Percentiles rank a stretch among this genome's conserved stretches.
These are phyloP conservation scores for Mortierella claussenii DNA, from an alignment of 192 early-diverging fungal genomes.

Conservation along the genomic window DNA sequence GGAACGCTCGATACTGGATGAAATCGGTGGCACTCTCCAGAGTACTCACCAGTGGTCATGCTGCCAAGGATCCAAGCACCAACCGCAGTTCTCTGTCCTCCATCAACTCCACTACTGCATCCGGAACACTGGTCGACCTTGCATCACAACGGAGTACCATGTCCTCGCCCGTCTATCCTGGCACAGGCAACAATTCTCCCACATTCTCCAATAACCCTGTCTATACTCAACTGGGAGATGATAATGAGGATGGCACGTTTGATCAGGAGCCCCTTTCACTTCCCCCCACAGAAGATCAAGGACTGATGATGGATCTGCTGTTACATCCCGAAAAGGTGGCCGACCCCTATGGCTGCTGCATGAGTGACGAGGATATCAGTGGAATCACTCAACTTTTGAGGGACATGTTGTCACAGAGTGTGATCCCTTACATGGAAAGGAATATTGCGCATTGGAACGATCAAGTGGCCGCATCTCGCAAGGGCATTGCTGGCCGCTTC, in stretches of 20 bases:
- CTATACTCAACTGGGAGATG: constrained; percentile 40
- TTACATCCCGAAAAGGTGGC: constrained; percentile 33
- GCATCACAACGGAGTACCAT: constrained; percentile 35
- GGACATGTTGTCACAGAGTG: constrained; percentile 75
- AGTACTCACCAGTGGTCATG: constrained; percentile 22
- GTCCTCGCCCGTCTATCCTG: constrained; percentile 53
- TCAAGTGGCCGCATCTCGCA: constrained; percentile 86
- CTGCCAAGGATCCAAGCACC: constrained; percentile 21
- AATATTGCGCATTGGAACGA: constrained; percentile 91
- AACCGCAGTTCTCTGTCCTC: constrained; percentile 28
- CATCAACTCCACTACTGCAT: constrained; percentile 10
- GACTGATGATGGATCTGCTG: constrained; percentile 24
- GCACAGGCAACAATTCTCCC: constrained; percentile 45
- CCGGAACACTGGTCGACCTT: constrained; percentile 28
- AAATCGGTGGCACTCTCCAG: constrained; percentile 49
- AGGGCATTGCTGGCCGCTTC: constrained; percentile 90
- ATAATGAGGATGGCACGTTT: constrained; percentile 39
- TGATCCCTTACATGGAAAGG: constrained; percentile 91
- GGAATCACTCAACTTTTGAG: constrained; percentile 60
- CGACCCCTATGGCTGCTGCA: constrained; percentile 62
- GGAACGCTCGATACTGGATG: constrained; percentile 59
- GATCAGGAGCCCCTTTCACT: constrained; percentile 35
- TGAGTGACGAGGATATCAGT: constrained; percentile 64
- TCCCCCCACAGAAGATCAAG: constrained; percentile 19
- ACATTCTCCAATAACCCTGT: constrained; percentile 42